Evolutionary conservation across 2,329 filamentous ascomycete species (phyloP), one percentile per base, ranked within the genome.

Genomic region (Alternaria consortialis): DNA sequence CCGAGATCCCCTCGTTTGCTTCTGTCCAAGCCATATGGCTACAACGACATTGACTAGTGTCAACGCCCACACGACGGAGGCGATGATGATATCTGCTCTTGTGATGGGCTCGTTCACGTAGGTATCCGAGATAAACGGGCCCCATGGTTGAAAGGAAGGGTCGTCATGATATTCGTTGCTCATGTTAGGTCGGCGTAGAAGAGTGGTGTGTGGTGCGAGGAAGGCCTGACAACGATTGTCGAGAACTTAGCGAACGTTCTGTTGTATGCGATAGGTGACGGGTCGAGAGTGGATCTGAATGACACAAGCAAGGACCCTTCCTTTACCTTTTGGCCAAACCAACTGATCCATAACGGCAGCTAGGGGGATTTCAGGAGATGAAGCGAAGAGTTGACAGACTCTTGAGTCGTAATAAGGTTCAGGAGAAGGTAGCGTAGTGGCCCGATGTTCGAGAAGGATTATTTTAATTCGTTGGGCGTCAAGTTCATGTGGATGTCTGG

Each of bases 11-110:
- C 37, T 73, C 48, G 56, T 78, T 66, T 69, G 76, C 51, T 17
- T 42, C 48, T 69, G 74, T 8, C 72, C 78, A n/a, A 74, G 66
- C 56, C 73, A 81, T 39, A 78, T 61, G 7, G 75, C 74, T 17
- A 77, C 36, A 4, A 68, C 23, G 8, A 57, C 61, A 50, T 70
- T 73, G n/a, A 75, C 4, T 15, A 76, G 53, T 2, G 76, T 77
- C 46, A 75, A 46, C 1, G 34, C 71, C 66, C 68, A 79, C 7
- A 77, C 72, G 1, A 70, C 39, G 1, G 73, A 72, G 17, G 75
- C 71, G n/a, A 76, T 71, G 39, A 71, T 69, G 48, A 79, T 70
- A 40, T 79, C 75, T 46, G 64, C 29, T n/a, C 54, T 53, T 2
- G 70, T 75, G 42, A 78, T 77, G 15, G 60, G n/a, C 46, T 77